Evolutionary conservation across 768 basidiomycete genomes (phyloP).

Genomic region (Pleurotus salmoneostramineus): DNA sequence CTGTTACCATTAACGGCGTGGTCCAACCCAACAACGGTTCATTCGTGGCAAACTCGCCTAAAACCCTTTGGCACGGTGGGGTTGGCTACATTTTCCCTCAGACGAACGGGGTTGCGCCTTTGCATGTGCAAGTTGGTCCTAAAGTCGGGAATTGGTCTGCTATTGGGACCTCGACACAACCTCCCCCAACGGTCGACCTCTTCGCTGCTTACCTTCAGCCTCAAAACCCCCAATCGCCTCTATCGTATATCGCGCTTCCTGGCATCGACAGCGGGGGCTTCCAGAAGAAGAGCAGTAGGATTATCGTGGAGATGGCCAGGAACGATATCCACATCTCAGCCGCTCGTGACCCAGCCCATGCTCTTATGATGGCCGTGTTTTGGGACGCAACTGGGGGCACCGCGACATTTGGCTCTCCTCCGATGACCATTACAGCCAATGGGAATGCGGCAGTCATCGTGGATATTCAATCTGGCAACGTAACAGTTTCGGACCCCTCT

Average conservation of each 20-base stretch:
- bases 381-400: slow-evolving; percentile 48
- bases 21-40: slow-evolving; percentile 6
- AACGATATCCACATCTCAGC: slow-evolving; percentile 51
- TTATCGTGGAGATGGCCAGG: slow-evolving; percentile 31
- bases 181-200: slow-evolving; percentile 53
- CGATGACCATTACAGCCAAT: slow-evolving; percentile 30
- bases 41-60: slow-evolving; percentile 11
- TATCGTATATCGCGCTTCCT: slow-evolving; percentile 57
- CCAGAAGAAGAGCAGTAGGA: slow-evolving; percentile 25
- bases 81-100: slow-evolving; percentile 57
- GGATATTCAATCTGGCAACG: slow-evolving; percentile 29
- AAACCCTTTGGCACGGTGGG: slow-evolving; percentile 58
- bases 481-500: slow-evolving; percentile 66
- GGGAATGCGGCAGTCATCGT: slow-evolving; percentile 44
- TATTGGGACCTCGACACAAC: slow-evolving; percentile 61
- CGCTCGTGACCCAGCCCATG: slow-evolving; percentile 37
- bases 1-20: slow-evolving; percentile 37
- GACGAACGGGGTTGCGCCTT: slow-evolving; percentile 29
- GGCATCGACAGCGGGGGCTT: slow-evolving; percentile 38
- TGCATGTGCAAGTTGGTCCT: slow-evolving; percentile 37
- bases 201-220: slow-evolving; percentile 63
- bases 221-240: slow-evolving; percentile 23
- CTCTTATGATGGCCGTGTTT: slow-evolving; percentile 47
- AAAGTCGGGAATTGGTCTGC: slow-evolving; percentile 57
- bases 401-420: slow-evolving; percentile 26